A percentile compares a stretch with the other conserved stretches of the same genome.
Evolutionary conservation across 2,329 filamentous ascomycete species (phyloP).

Genomic region (Aspergillus luchuensis): DNA sequence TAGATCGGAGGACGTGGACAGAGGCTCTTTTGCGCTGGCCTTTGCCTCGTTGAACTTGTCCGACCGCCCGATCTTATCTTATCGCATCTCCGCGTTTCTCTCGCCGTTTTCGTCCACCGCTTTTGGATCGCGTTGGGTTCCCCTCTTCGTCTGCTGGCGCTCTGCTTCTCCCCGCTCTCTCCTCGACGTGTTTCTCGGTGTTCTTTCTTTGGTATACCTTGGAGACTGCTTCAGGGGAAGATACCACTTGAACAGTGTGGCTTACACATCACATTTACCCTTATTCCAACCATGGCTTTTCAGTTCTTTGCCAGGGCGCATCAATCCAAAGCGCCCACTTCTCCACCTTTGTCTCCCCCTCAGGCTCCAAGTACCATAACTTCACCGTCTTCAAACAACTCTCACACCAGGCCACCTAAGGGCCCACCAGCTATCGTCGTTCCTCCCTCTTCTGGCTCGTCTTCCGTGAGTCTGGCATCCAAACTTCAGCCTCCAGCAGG

Average conservation of each 20-base stretch:
- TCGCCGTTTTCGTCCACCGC: slow-evolving; percentile 10
- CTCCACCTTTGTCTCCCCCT: slow-evolving; percentile 27
- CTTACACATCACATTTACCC: background rate
- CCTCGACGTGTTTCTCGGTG: background rate
- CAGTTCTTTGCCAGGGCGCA: slow-evolving; percentile 41
- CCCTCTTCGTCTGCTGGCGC: slow-evolving; percentile 8
- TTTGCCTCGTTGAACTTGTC: slow-evolving; percentile 14
- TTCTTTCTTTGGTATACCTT: background rate
- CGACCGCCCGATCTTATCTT: slow-evolving; percentile 34
- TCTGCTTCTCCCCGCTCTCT: slow-evolving; percentile 9
- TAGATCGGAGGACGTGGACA: slow-evolving; percentile 8
- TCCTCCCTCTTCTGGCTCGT: slow-evolving; percentile 26
- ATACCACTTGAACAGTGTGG: background rate
- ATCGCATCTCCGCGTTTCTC: slow-evolving; percentile 40
- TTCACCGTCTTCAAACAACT: slow-evolving; percentile 17
- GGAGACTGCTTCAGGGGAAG: background rate
- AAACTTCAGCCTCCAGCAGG: slow-evolving; percentile 26
- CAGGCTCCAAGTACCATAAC: slow-evolving; percentile 16
- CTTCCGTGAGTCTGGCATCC: slow-evolving; percentile 18
- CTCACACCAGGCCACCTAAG: slow-evolving; percentile 30
- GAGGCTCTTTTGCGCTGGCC: slow-evolving; percentile 21
- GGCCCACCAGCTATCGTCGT: slow-evolving; percentile 34
- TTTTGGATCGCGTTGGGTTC: slow-evolving; percentile 1
- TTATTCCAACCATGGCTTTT: slow-evolving; percentile 34
- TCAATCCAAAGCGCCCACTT: slow-evolving; percentile 28